These are phyloP conservation scores for Caloboletus inedulis DNA, from an alignment of 1,284 basidiomycete genomes.

Conservation along the genomic window DNA sequence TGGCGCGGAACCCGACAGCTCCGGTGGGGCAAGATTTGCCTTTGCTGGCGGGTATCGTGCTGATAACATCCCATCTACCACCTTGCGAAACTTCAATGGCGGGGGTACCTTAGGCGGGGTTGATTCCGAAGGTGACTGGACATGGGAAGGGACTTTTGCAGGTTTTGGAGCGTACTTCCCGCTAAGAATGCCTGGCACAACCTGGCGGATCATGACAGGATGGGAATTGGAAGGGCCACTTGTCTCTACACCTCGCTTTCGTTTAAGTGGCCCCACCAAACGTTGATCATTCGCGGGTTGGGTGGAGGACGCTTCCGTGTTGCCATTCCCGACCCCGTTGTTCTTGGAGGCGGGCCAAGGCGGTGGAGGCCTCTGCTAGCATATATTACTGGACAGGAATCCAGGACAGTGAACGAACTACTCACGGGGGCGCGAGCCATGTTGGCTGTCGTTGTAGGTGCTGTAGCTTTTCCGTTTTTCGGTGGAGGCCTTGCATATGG, in stretches of 20 bases:
- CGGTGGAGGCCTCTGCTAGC: slow-evolving; percentile 8
- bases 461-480: slow-evolving; percentile 8
- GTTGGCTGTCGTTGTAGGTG: background rate
- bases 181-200: slow-evolving; percentile 36
- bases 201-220: slow-evolving; percentile 34
- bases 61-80: slow-evolving; percentile 36
- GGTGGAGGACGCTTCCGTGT: slow-evolving; percentile 25
- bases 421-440: slow-evolving; percentile 19
- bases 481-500: slow-evolving; percentile 53
- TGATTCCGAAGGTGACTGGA: slow-evolving; percentile 8
- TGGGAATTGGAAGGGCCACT: slow-evolving; percentile 25
- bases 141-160: slow-evolving; percentile 12
- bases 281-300: slow-evolving; percentile 13
- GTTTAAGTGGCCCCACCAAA: slow-evolving; percentile 34
- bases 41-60: slow-evolving; percentile 26
- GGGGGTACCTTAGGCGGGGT: slow-evolving; percentile 25
- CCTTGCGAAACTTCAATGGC: slow-evolving; percentile 35
- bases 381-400: slow-evolving; percentile 5
- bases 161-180: slow-evolving; percentile 30
- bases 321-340: slow-evolving; percentile 23
- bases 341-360: slow-evolving; percentile 15
- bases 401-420: background rate
- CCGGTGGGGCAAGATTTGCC: slow-evolving; percentile 6
- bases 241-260: slow-evolving; percentile 39
- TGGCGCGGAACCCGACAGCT: slow-evolving; percentile 2